Percentiles rank a stretch among this genome's conserved stretches.
These are phyloP conservation scores for Cyamopsis tetragonoloba DNA, from an alignment of 306 rosid genomes.

Conservation along the genomic window DNA sequence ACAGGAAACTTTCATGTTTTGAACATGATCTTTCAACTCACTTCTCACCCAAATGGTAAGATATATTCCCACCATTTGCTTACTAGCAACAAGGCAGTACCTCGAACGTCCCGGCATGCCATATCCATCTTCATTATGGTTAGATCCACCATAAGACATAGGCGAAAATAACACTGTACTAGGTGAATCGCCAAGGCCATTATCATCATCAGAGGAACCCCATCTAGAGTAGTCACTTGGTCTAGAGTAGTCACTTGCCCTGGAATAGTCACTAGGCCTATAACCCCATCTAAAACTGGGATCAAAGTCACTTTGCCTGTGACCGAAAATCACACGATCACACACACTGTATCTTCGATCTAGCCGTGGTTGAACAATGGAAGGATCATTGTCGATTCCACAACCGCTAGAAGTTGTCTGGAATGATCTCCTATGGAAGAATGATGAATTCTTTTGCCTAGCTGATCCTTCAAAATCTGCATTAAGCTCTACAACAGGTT, in stretches of 20 bases:
- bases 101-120: slow-evolving; percentile 75
- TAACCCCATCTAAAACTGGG: slow-evolving; percentile 74
- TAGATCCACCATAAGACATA: slow-evolving; percentile 67
- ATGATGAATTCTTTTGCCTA: slow-evolving; percentile 90
- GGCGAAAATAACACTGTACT: slow-evolving; percentile 89
- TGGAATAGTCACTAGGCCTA: slow-evolving; percentile 85
- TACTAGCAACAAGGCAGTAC: slow-evolving; percentile 95
- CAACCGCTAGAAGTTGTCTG: slow-evolving; percentile 82
- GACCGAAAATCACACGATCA: slow-evolving; percentile 86
- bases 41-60: slow-evolving; percentile 97
- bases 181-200: slow-evolving; percentile 83
- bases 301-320: slow-evolving; percentile 75
- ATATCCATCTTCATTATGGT: slow-evolving; percentile 75
- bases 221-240: slow-evolving; percentile 77
- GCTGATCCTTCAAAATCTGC: slow-evolving; percentile 97
- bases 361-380: slow-evolving; percentile 63
- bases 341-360: slow-evolving; percentile 96
- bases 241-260: slow-evolving; percentile 70
- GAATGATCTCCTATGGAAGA: slow-evolving; percentile 89
- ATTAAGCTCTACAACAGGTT: slow-evolving; percentile 76
- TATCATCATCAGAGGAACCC: slow-evolving; percentile 98
- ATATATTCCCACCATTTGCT: slow-evolving; percentile 99
- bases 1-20: slow-evolving; percentile 90
- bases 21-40: slow-evolving; percentile 81
- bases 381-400: slow-evolving; percentile 87